Evolutionary conservation across 192 early-diverging fungal species (phyloP).

Genomic region (Mortierella claussenii): DNA sequence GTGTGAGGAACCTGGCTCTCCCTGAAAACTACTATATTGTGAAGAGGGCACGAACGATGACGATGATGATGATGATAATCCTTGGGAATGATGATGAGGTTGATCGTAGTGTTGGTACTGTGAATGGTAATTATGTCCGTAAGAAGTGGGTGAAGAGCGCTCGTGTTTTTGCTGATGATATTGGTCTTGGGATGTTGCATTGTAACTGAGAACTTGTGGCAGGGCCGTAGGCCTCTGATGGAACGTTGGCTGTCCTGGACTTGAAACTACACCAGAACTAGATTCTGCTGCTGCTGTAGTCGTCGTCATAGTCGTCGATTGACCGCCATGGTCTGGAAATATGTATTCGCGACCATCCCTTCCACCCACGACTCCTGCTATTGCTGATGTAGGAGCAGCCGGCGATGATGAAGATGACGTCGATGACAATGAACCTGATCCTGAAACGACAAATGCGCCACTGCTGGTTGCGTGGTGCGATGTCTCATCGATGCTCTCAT

Average conservation of each 20-base stretch:
- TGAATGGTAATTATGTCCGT: conserved; percentile 1
- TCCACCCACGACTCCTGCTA: too few species aligned
- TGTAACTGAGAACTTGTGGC: conserved; percentile 27
- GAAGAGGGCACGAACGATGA: background rate
- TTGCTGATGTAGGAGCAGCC: too few species aligned
- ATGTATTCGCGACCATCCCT: too few species aligned
- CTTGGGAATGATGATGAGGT: background rate
- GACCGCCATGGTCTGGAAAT: background rate
- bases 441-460: background rate
- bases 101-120: conserved; percentile 17
- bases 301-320: background rate
- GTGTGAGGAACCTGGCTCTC: background rate
- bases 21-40: conserved; percentile 23
- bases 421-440: too few species aligned
- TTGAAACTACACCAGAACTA: background rate
- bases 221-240: conserved; percentile 36
- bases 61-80: background rate
- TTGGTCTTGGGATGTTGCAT: conserved; percentile 16
- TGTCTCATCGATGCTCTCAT: conserved; percentile 3
- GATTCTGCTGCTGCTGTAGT: background rate
- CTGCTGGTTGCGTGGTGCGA: background rate
- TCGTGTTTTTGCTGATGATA: too few species aligned
- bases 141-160: too few species aligned
- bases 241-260: background rate
- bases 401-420: too few species aligned